Evolutionary conservation across 2,329 filamentous ascomycete species (phyloP).

Genomic region (Raffaelea arxii): DNA sequence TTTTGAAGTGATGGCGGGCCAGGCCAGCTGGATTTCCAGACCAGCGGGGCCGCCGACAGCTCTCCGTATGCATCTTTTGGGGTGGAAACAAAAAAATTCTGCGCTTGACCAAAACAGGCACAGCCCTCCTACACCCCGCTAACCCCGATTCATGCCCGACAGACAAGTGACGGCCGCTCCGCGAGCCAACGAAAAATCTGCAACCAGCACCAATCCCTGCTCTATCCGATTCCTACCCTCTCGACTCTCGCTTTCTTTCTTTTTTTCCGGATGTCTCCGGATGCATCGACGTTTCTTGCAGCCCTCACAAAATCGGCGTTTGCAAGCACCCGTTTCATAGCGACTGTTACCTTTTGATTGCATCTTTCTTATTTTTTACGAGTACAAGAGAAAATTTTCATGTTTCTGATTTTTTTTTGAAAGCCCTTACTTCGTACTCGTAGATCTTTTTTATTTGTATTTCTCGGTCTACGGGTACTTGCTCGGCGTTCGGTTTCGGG

Average conservation of each 20-base stretch:
- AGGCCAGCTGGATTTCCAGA: no score
- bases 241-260: background rate
- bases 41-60: background rate
- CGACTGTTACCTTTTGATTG: background rate
- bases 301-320: no score
- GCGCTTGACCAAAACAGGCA: background rate
- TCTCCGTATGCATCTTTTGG: background rate
- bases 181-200: background rate
- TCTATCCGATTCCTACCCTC: background rate
- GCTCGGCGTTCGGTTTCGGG: no score
- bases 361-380: no score
- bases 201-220: background rate
- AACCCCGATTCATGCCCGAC: background rate
- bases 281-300: background rate
- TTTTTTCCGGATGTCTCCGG: constrained; percentile 3
- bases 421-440: no score
- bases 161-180: background rate
- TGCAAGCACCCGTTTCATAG: no score
- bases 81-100: background rate
- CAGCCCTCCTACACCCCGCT: background rate
- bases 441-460: no score
- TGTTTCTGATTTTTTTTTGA: no score
- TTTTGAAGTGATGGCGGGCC: no score
- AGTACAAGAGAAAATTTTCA: no score
- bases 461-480: no score